phyloP scores from a whole-genome alignment of 768 basidiomycete species.

The Rhizopogon vinicolor region DNA sequence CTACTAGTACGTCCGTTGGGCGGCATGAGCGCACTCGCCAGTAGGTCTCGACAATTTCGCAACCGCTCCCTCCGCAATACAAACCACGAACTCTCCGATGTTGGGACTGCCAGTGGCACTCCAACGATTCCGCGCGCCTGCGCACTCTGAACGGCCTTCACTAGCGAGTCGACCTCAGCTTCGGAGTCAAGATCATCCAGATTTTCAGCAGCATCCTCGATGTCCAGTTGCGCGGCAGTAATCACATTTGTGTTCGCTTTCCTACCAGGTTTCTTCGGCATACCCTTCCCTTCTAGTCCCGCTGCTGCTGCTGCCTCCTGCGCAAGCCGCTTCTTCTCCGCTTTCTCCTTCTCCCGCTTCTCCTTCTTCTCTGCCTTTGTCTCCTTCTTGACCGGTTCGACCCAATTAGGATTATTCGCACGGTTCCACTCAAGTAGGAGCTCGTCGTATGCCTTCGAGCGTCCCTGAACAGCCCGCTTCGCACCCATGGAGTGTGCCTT shows the following conservation, averaged over 20 bases:
- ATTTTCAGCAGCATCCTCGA: slow-evolving; percentile 64
- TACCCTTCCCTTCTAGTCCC: slow-evolving; percentile 60
- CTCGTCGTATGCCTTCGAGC: slow-evolving; percentile 79
- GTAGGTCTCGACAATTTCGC: slow-evolving; percentile 50
- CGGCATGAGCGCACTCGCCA: slow-evolving; percentile 45
- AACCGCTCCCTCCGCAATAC: slow-evolving; percentile 67
- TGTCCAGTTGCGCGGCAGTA: slow-evolving; percentile 46
- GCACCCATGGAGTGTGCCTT: slow-evolving; percentile 98
- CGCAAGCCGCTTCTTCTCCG: slow-evolving; percentile 74
- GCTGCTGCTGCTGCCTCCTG: slow-evolving; percentile 64
- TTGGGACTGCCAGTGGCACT: slow-evolving; percentile 66
- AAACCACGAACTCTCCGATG: slow-evolving; percentile 78
- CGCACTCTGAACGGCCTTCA: slow-evolving; percentile 54
- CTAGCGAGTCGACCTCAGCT: slow-evolving; percentile 74
- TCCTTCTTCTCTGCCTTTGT: slow-evolving; percentile 87
- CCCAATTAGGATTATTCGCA: slow-evolving; percentile 81
- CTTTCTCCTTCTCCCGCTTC: slow-evolving; percentile 74
- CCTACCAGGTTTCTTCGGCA: slow-evolving; percentile 52
- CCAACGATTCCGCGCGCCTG: slow-evolving; percentile 55
- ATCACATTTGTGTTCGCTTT: slow-evolving; percentile 37
- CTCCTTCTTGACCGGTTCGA: slow-evolving; percentile 83
- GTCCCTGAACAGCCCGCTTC: slow-evolving; percentile 87
- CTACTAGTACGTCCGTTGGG: slow-evolving; percentile 15
- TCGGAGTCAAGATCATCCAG: slow-evolving; percentile 81
- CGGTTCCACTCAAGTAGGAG: slow-evolving; percentile 91